Evolutionary conservation across 1,139 yeast genomes (phyloP), one percentile per base, ranked within the genome.

Genomic region (Kodamaea ohmeri): DNA sequence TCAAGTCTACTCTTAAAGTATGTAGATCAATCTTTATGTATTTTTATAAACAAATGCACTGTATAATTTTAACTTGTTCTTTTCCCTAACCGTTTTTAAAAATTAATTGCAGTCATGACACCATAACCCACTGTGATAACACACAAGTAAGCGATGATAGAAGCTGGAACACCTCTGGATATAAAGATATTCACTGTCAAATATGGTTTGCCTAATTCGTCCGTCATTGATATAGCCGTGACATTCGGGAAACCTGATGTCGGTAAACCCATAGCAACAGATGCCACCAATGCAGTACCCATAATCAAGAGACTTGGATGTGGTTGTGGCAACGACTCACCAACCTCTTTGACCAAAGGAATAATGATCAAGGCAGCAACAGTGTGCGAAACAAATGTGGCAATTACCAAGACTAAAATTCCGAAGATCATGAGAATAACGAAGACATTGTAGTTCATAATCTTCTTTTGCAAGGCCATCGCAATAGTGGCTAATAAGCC

Each of bases 231-330:
- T 42, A 90, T 86, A 2, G 97, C 97, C 0, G 97, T 89, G 31
- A 90, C 96, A 52, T 90, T 90, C 13, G 97, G 97, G 74, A 90
- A 90, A 0, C 97, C 97, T 1, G 95, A 85, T 0, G 97, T 90
- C 19, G 97, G 97, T 43, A 90, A 71, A 8, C 95, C 97, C 97
- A 90, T 90, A 3, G 97, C 97, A 35, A 83, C 81, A 0, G 96
- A 87, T 48, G 96, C 87, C 45, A 90, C 63, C 50, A 90, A 68
- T 0, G 96, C 92, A 12, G 94, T 75, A 15, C 83, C 78, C 92
- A 90, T 83, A 35, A 90, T 83, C 52, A 90, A 67, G 38, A 89
- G 60, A 39, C 76, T 67, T 14, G 92, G 86, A 54, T 81, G 90
- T 3, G 87, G 85, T 25, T 75, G 73, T 11, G 81, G 78, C 63